phyloP scores from a whole-genome alignment of 805 yeast species.

The Torulaspora maleeae region DNA sequence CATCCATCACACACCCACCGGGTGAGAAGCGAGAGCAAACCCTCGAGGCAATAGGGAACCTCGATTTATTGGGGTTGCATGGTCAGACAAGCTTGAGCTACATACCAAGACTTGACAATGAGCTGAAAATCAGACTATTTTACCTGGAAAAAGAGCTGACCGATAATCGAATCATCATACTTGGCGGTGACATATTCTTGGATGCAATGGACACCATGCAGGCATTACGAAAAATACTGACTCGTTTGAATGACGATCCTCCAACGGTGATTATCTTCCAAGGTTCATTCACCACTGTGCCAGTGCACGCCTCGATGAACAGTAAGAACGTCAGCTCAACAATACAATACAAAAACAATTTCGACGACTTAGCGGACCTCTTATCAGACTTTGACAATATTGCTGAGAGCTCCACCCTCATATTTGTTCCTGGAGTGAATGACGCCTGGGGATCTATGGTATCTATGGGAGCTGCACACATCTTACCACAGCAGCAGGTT shows the following conservation, averaged over 20 bases:
- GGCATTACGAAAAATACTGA: constrained; percentile 61
- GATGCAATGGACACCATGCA: constrained; percentile 56
- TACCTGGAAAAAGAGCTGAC: constrained; percentile 51
- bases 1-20: constrained; percentile 80
- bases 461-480: constrained; percentile 53
- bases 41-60: constrained; percentile 66
- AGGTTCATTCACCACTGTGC: constrained; percentile 73
- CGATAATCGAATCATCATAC: constrained; percentile 56
- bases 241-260: constrained; percentile 47
- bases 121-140: constrained; percentile 50
- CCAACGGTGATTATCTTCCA: constrained; percentile 71
- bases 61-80: constrained; percentile 61
- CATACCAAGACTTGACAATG: constrained; percentile 55
- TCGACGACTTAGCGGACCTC: constrained; percentile 68
- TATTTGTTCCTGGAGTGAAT: constrained; percentile 82
- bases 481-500: constrained; percentile 70
- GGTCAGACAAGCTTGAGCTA: constrained; percentile 32
- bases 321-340: constrained; percentile 47
- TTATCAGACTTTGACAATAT: constrained; percentile 46
- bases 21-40: constrained; percentile 69
- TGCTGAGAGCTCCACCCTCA: constrained; percentile 44
- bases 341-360: constrained; percentile 56
- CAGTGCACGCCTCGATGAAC: constrained; percentile 55
- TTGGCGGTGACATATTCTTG: constrained; percentile 72
- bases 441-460: constrained; percentile 88